Evolutionary conservation across 2,329 filamentous ascomycete species (phyloP).

Genomic region (Fonsecaea monophora): DNA sequence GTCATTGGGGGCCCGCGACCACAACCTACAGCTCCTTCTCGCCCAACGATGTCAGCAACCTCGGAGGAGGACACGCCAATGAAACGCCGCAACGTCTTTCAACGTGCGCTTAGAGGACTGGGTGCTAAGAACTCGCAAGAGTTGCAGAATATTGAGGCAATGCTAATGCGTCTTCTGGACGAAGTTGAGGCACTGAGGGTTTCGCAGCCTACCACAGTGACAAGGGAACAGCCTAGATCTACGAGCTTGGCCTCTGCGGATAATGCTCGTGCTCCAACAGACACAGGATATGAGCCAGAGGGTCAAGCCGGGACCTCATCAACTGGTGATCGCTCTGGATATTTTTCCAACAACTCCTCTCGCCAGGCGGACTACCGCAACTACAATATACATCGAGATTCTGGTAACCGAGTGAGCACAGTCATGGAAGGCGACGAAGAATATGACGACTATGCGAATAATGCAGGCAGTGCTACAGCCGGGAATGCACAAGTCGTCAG

Average conservation of each 20-base stretch:
- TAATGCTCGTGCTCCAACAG: slow-evolving; percentile 69
- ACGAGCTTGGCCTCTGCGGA: slow-evolving; percentile 72
- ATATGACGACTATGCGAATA: slow-evolving; percentile 35
- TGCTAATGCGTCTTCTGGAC: slow-evolving; percentile 87
- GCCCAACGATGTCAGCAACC: slow-evolving; percentile 55
- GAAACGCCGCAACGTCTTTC: slow-evolving; percentile 94
- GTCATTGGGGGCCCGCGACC: slow-evolving; percentile 86
- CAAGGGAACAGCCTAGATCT: slow-evolving; percentile 41
- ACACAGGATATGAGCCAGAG: slow-evolving; percentile 84
- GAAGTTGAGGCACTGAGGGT: slow-evolving; percentile 86
- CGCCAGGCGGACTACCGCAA: slow-evolving; percentile 47
- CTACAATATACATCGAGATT: slow-evolving; percentile 61
- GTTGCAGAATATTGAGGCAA: slow-evolving; percentile 84
- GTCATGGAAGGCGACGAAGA: slow-evolving; percentile 85
- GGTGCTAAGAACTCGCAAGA: slow-evolving; percentile 88
- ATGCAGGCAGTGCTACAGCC: slow-evolving; percentile 23
- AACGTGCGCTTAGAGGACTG: slow-evolving; percentile 87
- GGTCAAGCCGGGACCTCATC: slow-evolving; percentile 78
- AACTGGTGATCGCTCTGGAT: slow-evolving; percentile 73
- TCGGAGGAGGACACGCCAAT: slow-evolving; percentile 66
- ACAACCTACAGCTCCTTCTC: slow-evolving; percentile 69
- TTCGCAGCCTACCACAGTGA: slow-evolving; percentile 53
- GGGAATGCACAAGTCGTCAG: slow-evolving; percentile 28
- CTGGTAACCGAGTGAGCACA: slow-evolving; percentile 85
- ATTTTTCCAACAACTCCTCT: slow-evolving; percentile 64